Percentiles rank a stretch among this genome's conserved stretches.
Evolutionary conservation across 805 yeast species (phyloP).

Genomic region (Phaffomyces opuntiae): DNA sequence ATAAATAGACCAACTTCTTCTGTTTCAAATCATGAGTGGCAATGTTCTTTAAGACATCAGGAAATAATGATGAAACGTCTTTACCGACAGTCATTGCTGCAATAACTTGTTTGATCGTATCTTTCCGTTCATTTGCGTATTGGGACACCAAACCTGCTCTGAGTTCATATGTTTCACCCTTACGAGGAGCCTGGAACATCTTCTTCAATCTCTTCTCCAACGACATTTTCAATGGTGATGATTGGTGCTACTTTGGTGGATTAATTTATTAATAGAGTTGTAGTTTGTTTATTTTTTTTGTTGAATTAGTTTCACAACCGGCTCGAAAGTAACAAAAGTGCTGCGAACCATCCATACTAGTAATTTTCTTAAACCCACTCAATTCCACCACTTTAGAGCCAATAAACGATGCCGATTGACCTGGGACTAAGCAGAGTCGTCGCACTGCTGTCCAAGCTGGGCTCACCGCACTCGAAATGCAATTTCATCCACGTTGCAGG

Average conservation of each 20-base stretch:
- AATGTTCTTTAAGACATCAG: conserved; percentile 91
- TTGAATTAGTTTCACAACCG: too few species aligned
- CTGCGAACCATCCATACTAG: too few species aligned
- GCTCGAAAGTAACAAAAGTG: too few species aligned
- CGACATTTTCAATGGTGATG: conserved; percentile 19
- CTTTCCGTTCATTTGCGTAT: conserved; percentile 90
- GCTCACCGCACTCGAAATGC: conserved; percentile 60
- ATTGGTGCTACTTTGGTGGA: neutral
- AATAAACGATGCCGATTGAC: conserved; percentile 32
- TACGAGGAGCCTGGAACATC: conserved; percentile 50
- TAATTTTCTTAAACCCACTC: too few species aligned
- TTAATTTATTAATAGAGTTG: neutral
- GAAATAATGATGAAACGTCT: conserved; percentile 90
- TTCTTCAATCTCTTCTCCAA: conserved; percentile 47
- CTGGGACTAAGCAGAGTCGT: conserved; percentile 50
- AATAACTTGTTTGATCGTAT: conserved; percentile 93
- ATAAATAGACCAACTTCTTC: conserved; percentile 89
- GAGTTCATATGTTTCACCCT: conserved; percentile 85
- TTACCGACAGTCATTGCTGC: conserved; percentile 98
- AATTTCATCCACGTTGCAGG: conserved; percentile 90
- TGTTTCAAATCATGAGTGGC: conserved; percentile 96
- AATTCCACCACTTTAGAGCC: neutral
- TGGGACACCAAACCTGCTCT: conserved; percentile 88
- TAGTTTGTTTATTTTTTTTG: neutral
- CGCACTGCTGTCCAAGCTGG: conserved; percentile 41